phyloP scores from a whole-genome alignment of 805 yeast genomes.

The Jamesozyma piceae region DNA sequence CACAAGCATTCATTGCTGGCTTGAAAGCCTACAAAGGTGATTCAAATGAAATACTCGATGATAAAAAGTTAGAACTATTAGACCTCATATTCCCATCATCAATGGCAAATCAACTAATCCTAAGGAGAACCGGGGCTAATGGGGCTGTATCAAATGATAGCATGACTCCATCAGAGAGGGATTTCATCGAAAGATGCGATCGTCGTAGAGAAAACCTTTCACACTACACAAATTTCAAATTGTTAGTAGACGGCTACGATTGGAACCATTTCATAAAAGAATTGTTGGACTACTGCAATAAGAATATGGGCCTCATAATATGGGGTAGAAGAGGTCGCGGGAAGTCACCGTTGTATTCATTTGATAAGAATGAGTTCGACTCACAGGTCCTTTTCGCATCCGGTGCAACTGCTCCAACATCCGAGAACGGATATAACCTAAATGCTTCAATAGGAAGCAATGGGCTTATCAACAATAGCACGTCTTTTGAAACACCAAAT shows the following conservation, averaged over 20 bases:
- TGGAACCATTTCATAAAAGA: constrained; percentile 81
- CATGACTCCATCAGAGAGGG: constrained; percentile 68
- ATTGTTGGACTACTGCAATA: constrained; percentile 65
- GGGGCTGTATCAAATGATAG: constrained; percentile 12
- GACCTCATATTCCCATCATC: constrained; percentile 67
- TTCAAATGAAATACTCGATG: constrained; percentile 6
- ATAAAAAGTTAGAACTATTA: constrained; percentile 42
- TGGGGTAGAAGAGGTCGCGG: constrained; percentile 52
- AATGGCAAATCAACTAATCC: constrained; percentile 36
- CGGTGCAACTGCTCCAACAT: constrained; percentile 10
- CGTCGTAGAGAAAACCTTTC: constrained; percentile 57
- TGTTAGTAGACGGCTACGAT: constrained; percentile 62
- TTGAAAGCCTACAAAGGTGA: constrained; percentile 36
- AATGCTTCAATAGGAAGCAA: not conserved
- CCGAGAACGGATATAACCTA: not conserved
- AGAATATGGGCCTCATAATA: constrained; percentile 59
- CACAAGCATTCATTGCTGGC: constrained; percentile 91
- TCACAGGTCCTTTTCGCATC: constrained; percentile 18
- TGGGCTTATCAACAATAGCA: not conserved
- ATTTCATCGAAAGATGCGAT: constrained; percentile 66
- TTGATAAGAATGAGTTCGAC: constrained; percentile 19
- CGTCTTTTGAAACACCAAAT: not conserved
- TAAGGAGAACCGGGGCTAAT: constrained; percentile 15
- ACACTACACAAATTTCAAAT: constrained; percentile 38
- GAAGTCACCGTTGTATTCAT: constrained; percentile 19